Evolutionary conservation across 495 filamentous ascomycete species (phyloP).

Genomic region (Alectoria sarmentosa): DNA sequence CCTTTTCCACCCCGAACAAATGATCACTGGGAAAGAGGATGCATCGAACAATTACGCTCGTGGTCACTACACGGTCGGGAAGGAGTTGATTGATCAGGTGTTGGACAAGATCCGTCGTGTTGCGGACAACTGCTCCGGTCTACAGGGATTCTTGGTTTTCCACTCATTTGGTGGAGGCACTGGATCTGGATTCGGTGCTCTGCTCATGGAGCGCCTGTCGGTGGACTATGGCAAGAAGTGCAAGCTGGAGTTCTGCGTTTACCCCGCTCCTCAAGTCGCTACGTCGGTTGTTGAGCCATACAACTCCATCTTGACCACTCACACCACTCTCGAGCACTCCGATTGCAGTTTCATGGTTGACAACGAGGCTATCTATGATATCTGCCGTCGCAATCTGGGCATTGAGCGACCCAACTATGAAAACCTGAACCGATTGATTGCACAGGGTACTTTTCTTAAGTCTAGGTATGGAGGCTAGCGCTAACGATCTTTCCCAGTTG

Average conservation of each 20-base stretch:
- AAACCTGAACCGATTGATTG: slow-evolving; percentile 97
- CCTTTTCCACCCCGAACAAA: slow-evolving; percentile 96
- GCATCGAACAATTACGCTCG: slow-evolving; percentile 99
- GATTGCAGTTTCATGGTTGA: slow-evolving; percentile 99
- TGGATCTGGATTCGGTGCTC: slow-evolving; percentile 95
- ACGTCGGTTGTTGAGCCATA: slow-evolving; percentile 98
- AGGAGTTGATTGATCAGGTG: slow-evolving; percentile 96
- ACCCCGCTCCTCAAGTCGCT: slow-evolving; percentile 92
- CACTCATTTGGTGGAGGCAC: slow-evolving; percentile 99
- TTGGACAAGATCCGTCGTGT: slow-evolving; percentile 93
- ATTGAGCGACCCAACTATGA: slow-evolving; percentile 96
- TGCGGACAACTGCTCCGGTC: slow-evolving; percentile 93
- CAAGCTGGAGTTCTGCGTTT: slow-evolving; percentile 99
- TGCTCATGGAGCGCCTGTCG: slow-evolving; percentile 95
- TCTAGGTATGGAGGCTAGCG: not conserved
- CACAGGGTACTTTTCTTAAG: slow-evolving; percentile 58
- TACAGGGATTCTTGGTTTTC: slow-evolving; percentile 98
- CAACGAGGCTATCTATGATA: slow-evolving; percentile 99
- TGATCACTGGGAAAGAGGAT: slow-evolving; percentile 99
- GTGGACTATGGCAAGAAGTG: slow-evolving; percentile 99
- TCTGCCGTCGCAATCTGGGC: slow-evolving; percentile 94
- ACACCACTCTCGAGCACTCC: slow-evolving; percentile 98
- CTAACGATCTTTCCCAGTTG: slow-evolving; percentile 47
- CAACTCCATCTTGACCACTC: slow-evolving; percentile 97
- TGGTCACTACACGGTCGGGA: slow-evolving; percentile 98